Conservation (phyloP, 2,329 filamentous ascomycete genomes). For the Colletotrichum sp. region DNA sequence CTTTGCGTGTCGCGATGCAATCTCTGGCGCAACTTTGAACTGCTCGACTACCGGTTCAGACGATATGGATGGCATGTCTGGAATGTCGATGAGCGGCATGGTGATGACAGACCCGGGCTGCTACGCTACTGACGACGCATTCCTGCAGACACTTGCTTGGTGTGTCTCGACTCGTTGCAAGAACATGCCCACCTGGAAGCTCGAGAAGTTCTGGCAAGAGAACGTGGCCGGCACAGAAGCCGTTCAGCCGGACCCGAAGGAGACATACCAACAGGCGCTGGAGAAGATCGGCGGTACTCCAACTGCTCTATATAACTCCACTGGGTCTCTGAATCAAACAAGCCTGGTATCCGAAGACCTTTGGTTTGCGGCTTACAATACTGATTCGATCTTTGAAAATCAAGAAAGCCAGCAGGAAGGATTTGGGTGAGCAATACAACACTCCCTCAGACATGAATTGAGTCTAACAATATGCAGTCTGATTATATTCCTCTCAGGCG, state of each 20-base stretch:
- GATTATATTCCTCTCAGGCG: conserved; percentile 26
- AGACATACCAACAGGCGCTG: conserved; percentile 16
- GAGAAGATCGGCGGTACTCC: background rate
- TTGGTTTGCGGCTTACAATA: conserved; percentile 26
- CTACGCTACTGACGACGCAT: conserved; percentile 29
- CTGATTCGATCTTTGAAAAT: background rate
- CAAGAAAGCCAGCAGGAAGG: background rate
- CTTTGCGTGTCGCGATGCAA: conserved; percentile 37
- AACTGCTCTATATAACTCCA: background rate
- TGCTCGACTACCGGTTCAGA: background rate
- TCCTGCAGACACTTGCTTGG: conserved; percentile 26
- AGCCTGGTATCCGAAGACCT: conserved; percentile 31
- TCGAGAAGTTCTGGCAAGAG: conserved; percentile 25
- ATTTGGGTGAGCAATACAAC: conserved; percentile 38
- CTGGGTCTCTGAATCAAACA: conserved; percentile 32
- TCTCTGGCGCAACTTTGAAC: conserved; percentile 21
- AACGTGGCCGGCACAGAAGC: conserved; percentile 15
- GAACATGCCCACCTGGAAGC: background rate
- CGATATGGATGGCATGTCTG: background rate
- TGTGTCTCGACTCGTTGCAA: conserved; percentile 29
- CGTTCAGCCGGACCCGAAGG: conserved; percentile 16
- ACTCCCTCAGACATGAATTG: conserved; percentile 27
- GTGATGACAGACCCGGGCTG: conserved; percentile 19
- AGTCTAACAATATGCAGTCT: conserved; percentile 18
- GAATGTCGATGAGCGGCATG: background rate